These are phyloP conservation scores for Trichoderma sp. DNA, from an alignment of 2,329 filamentous ascomycete species.

Conservation along the genomic window DNA sequence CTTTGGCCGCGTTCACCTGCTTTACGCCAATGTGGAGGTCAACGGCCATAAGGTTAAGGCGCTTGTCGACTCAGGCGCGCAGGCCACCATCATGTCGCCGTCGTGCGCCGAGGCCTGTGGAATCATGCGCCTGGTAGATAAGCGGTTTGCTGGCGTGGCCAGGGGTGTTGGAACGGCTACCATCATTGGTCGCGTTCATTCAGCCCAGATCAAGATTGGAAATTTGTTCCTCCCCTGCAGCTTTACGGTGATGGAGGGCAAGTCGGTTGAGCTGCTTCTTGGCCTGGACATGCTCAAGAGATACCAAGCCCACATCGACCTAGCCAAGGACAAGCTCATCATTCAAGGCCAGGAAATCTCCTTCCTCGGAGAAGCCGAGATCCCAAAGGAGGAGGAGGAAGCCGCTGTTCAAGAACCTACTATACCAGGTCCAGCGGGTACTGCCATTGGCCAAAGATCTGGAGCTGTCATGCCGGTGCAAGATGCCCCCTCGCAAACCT, in stretches of 20 bases:
- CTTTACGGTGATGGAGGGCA: slow-evolving; percentile 99
- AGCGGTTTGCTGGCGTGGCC: slow-evolving; percentile 87
- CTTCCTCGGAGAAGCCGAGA: slow-evolving; percentile 90
- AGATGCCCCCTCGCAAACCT: slow-evolving; percentile 30
- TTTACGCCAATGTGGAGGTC: slow-evolving; percentile 94
- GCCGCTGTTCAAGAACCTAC: slow-evolving; percentile 80
- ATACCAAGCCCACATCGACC: slow-evolving; percentile 90
- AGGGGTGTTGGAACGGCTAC: slow-evolving; percentile 92
- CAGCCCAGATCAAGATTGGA: slow-evolving; percentile 92
- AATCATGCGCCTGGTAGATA: slow-evolving; percentile 95
- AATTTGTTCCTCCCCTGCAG: slow-evolving; percentile 85
- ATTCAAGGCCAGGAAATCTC: slow-evolving; percentile 88
- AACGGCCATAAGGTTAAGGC: slow-evolving; percentile 93
- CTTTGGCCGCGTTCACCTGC: slow-evolving; percentile 92
- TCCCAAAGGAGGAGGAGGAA: slow-evolving; percentile 84
- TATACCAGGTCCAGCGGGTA: slow-evolving; percentile 84
- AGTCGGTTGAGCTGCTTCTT: slow-evolving; percentile 89
- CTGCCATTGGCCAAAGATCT: slow-evolving; percentile 79
- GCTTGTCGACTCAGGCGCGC: slow-evolving; percentile 94
- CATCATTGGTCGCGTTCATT: slow-evolving; percentile 93
- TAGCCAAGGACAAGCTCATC: slow-evolving; percentile 79
- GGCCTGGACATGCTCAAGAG: slow-evolving; percentile 97
- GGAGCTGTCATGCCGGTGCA: slow-evolving; percentile 65
- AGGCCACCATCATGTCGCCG: slow-evolving; percentile 98
- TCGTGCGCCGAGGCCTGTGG: slow-evolving; percentile 87